A percentile compares a stretch with the other conserved stretches of the same genome.
Evolutionary conservation across 2,329 filamentous ascomycete genomes (phyloP).

Genomic region (Trichoderma sp.): DNA sequence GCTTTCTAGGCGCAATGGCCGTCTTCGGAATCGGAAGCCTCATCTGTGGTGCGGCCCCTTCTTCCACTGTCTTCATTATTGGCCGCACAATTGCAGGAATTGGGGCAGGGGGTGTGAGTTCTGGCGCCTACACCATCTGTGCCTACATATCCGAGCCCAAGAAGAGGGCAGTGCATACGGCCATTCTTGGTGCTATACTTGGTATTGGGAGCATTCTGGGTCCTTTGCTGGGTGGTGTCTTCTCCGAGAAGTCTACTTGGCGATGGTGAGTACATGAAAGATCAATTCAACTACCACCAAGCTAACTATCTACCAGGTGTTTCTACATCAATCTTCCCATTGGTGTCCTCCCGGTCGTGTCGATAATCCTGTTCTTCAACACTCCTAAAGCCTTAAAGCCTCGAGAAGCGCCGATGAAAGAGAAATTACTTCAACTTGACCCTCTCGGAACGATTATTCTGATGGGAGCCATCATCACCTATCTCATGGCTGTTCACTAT

Average conservation of each 20-base stretch:
- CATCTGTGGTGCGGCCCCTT: slow-evolving; percentile 39
- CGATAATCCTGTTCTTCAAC: slow-evolving; percentile 33
- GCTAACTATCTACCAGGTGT: background rate
- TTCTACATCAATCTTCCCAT: slow-evolving; percentile 34
- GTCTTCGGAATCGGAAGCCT: slow-evolving; percentile 51
- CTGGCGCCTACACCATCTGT: slow-evolving; percentile 44
- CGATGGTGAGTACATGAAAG: slow-evolving; percentile 23
- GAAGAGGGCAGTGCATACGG: slow-evolving; percentile 26
- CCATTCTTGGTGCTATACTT: slow-evolving; percentile 26
- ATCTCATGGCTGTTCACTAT: slow-evolving; percentile 47
- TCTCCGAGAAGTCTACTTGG: slow-evolving; percentile 28
- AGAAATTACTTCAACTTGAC: slow-evolving; percentile 41
- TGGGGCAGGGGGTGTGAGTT: slow-evolving; percentile 42
- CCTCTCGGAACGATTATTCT: slow-evolving; percentile 30
- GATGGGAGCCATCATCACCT: slow-evolving; percentile 37
- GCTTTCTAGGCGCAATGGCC: slow-evolving; percentile 41
- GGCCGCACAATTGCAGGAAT: slow-evolving; percentile 47
- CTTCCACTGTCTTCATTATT: slow-evolving; percentile 41
- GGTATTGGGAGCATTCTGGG: slow-evolving; percentile 27
- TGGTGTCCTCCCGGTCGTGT: slow-evolving; percentile 22
- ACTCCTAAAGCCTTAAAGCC: slow-evolving; percentile 33
- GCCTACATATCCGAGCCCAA: slow-evolving; percentile 33
- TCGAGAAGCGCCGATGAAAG: slow-evolving; percentile 29
- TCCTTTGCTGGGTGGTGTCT: slow-evolving; percentile 28
- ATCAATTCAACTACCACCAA: background rate